Conservation (phyloP, 2,329 filamentous ascomycete species). For the Fusarium hainanense region DNA sequence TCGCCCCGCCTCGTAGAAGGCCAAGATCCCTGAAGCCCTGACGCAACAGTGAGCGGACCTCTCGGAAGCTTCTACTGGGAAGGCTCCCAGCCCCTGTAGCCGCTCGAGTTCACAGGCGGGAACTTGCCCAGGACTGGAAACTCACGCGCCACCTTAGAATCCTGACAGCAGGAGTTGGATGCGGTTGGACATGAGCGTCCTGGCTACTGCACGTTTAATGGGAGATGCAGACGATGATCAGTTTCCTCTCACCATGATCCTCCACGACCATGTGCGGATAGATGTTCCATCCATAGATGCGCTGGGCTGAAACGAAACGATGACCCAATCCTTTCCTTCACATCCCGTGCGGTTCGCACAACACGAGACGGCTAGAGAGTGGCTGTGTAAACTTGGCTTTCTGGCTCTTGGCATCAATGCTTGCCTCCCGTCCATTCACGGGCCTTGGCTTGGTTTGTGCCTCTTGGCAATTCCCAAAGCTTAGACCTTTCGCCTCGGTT, state of each 20-base stretch:
- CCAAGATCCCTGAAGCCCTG: slow-evolving; percentile 28
- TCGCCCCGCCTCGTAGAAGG: slow-evolving; percentile 28
- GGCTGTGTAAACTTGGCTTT: slow-evolving; percentile 39
- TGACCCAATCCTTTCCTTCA: slow-evolving; percentile 11
- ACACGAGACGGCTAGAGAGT: slow-evolving; percentile 36
- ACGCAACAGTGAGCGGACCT: slow-evolving; percentile 36
- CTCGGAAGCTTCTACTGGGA: slow-evolving; percentile 27
- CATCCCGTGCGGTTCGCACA: slow-evolving; percentile 30
- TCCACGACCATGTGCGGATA: not conserved
- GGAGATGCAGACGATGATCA: slow-evolving; percentile 9
- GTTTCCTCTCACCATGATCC: not conserved
- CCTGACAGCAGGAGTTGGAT: slow-evolving; percentile 18
- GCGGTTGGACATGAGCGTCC: slow-evolving; percentile 19
- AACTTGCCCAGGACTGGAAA: slow-evolving; percentile 21
- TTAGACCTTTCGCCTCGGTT: slow-evolving; percentile 28
- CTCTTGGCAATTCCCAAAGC: slow-evolving; percentile 26
- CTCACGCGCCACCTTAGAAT: slow-evolving; percentile 22
- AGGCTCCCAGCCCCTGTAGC: slow-evolving; percentile 29
- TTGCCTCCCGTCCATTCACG: slow-evolving; percentile 7
- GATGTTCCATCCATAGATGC: slow-evolving; percentile 1
- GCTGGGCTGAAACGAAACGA: slow-evolving; percentile 27
- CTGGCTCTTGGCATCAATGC: slow-evolving; percentile 7
- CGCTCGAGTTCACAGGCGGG: slow-evolving; percentile 6
- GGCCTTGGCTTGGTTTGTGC: slow-evolving; percentile 10
- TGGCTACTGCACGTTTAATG: slow-evolving; percentile 38